Evolutionary conservation across 495 filamentous ascomycete genomes (phyloP), one percentile per base, ranked within the genome.

Genomic region (Tuber brumale): DNA sequence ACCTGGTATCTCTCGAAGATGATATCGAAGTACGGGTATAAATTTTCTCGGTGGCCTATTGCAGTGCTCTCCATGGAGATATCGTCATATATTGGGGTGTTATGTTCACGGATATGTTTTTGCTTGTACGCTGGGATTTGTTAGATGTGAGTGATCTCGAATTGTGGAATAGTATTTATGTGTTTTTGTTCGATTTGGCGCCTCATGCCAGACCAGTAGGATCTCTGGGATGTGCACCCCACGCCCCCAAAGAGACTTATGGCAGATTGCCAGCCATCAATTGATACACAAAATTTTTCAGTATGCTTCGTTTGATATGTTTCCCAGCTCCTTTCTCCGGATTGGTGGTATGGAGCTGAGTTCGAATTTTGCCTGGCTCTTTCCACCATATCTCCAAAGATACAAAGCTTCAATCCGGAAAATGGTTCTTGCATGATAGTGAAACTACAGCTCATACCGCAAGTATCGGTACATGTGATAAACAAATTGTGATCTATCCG

Each of bases 401-500:
- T 66, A 66, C 57, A 19, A 66, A 19, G 4, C 5, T 66, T 66
- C 57, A 66, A 66, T 19, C 27, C 27, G 57, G 6, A 61, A 61
- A 61, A 66, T 35, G 12, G 31, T 35, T 66, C 57, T 66, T 66
- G 57, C 27, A 66, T 66, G 57, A 66, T 35, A 35, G 57, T 66
- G 57, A 66, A 66, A 66, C 57, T 66, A 66, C 57, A 66, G 57
- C 57, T 66, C 57, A 66, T 66, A 35, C 27, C 57, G 16, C 57
- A 66, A 66, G 57, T 66, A 66, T 66, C 27, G 3, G 27, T 66
- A 66, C 57, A 66, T 66, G 27, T 35, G 57, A 66, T 66, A 66
- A 66, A 66, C 57, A 66, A 35, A 66, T 66, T 66, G 57, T 66
- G 57, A 66, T 66, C 27, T 66, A 66, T 66, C 57, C 57, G 19